Base-by-base conservation (phyloP, 768 basidiomycete species). In the Agaricus sinodeliciosus region DNA sequence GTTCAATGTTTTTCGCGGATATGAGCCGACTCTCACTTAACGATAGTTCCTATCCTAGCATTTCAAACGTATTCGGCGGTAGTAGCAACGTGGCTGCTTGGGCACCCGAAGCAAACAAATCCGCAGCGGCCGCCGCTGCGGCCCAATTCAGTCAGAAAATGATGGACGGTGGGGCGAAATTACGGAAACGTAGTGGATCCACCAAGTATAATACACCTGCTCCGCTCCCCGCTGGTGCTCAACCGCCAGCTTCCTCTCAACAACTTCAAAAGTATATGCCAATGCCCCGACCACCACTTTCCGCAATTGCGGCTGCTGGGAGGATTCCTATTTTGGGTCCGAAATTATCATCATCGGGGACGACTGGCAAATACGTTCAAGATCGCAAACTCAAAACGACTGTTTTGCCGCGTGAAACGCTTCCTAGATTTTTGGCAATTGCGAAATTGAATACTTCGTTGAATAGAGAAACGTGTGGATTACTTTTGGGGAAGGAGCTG, bases 381-480 rank as follows among this genome's bases (percentile, higher is more conserved):
- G 37, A 39, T 39, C 37, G 37, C 7, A 39, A 62, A 50, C 74
- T 87, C 48, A 84, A 84, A 65, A 74, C 73, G 0, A 81, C 94
- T 5, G 73, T 69, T 15, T 73, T 95, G 0, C 93, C 93, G 9
- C 72, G 81, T 6, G 81, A 84, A 18, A 82, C 85, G 54, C 74
- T 94, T n/a, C 73, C 77, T 2, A 77, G 83, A 2, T 95, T 95
- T 70, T 66, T 91, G 4, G 75, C 78, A 12, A 84, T 92, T 48
- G 92, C 93, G 1, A 75, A 78, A 22, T 75, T 82, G 25, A 94
- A 94, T 63, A 96, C 92, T 13, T 71, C 74, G 45, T 71, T 77
- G 63, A 90, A 91, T 59, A 73, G 79, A 48, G 93, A 96, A 71
- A 96, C 93, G 1, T 94, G 92, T 64, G 93, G 90, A 34, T 60